Conservation (phyloP, 768 basidiomycete genomes). For the Ramaria sp. region DNA sequence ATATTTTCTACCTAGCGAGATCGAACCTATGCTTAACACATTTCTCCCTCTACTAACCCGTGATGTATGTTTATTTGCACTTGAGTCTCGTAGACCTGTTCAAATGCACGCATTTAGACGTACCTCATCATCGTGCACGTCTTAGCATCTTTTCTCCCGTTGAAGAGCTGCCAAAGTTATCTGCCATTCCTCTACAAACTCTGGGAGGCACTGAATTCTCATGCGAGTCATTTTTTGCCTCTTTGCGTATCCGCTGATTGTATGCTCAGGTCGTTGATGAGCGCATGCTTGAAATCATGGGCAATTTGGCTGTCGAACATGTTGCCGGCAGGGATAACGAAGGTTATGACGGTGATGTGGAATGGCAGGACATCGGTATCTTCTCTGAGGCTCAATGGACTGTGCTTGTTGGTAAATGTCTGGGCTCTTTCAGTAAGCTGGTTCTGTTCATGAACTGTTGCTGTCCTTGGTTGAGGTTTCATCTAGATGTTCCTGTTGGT, state of each 20-base stretch:
- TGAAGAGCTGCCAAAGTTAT: slow-evolving; percentile 53
- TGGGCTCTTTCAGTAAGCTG: slow-evolving; percentile 63
- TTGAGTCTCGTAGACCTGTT: slow-evolving; percentile 5
- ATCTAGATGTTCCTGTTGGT: slow-evolving; percentile 61
- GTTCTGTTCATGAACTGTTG: background rate
- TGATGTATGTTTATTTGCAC: slow-evolving; percentile 37
- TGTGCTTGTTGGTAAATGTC: slow-evolving; percentile 69
- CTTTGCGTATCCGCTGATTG: background rate
- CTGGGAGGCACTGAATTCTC: slow-evolving; percentile 54
- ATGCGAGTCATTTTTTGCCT: slow-evolving; percentile 5
- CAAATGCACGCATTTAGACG: slow-evolving; percentile 31
- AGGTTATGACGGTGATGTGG: slow-evolving; percentile 44
- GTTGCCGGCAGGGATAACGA: slow-evolving; percentile 40
- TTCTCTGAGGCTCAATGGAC: slow-evolving; percentile 82
- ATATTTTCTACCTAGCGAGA: slow-evolving; percentile 58
- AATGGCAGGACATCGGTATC: slow-evolving; percentile 81
- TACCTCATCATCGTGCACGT: slow-evolving; percentile 64
- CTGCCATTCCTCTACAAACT: slow-evolving; percentile 62
- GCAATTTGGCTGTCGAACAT: slow-evolving; percentile 62
- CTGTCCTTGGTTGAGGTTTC: background rate
- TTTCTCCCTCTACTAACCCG: slow-evolving; percentile 65
- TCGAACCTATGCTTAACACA: slow-evolving; percentile 57
- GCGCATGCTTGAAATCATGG: slow-evolving; percentile 59
- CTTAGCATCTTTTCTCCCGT: slow-evolving; percentile 68
- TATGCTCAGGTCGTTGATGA: slow-evolving; percentile 65